Conservation (phyloP, 2,329 filamentous ascomycete species). For the Penicillium sp. region DNA sequence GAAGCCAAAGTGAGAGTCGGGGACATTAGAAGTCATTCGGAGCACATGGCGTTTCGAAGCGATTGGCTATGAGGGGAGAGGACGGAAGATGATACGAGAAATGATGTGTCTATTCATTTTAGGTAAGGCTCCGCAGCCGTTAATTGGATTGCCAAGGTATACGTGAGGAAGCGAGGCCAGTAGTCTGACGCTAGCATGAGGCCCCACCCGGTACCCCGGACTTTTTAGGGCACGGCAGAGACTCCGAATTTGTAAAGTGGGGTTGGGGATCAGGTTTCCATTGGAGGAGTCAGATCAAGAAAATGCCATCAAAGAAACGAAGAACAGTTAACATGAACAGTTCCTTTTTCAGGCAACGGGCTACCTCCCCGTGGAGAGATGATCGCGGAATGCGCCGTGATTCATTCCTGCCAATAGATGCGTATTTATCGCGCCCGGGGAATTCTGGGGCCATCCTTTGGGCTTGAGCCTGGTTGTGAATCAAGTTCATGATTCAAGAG, state of each 20-base stretch:
- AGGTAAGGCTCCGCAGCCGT: not conserved
- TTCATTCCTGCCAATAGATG: not conserved
- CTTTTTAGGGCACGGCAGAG: conserved; percentile 2
- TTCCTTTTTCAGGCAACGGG: no score
- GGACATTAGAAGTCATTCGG: not conserved
- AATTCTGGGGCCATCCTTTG: not conserved
- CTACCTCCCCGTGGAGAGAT: no score
- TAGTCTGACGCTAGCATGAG: not conserved
- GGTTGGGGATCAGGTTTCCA: not conserved
- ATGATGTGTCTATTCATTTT: not conserved
- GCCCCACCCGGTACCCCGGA: conserved; percentile 10
- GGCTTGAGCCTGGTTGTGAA: not conserved
- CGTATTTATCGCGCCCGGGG: not conserved
- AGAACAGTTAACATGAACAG: no score
- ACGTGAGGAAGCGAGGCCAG: not conserved
- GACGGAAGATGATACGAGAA: not conserved
- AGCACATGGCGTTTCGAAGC: conserved; percentile 1
- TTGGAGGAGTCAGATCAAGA: not conserved
- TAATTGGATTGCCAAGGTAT: not conserved
- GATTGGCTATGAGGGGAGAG: conserved; percentile 1
- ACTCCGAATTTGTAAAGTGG: not conserved
- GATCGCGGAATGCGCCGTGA: not conserved
- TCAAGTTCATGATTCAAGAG: not conserved
- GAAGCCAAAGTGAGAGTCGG: not conserved
- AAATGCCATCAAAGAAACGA: not conserved